phyloP scores from a whole-genome alignment of 208 protist species.

The Trypanosoma mega region DNA sequence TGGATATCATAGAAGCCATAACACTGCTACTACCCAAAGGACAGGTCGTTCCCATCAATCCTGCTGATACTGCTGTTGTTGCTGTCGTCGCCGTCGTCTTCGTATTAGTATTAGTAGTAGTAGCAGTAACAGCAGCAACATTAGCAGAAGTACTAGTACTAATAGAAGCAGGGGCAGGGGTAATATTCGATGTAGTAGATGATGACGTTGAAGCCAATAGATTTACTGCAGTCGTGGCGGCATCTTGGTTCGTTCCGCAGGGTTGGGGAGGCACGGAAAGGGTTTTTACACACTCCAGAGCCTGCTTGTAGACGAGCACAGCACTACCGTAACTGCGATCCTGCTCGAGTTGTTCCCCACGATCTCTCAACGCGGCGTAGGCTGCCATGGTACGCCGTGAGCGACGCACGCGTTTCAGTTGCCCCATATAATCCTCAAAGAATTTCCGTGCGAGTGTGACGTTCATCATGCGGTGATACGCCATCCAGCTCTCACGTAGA shows the following conservation, averaged over 20 bases:
- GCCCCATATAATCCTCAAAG: conserved; percentile 66
- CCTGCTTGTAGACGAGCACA: conserved; percentile 47
- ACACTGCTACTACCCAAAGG: too few relatives aligned
- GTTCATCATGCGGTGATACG: conserved; percentile 62
- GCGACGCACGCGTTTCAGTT: conserved; percentile 40
- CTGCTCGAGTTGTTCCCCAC: conserved; percentile 74
- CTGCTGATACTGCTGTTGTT: conserved; percentile 1
- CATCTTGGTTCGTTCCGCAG: too few relatives aligned
- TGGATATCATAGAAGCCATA: too few relatives aligned
- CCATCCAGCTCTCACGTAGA: conserved; percentile 60
- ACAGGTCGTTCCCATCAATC: neutral
- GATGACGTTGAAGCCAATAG: too few relatives aligned
- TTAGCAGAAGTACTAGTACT: conserved; percentile 15
- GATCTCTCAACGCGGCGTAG: conserved; percentile 72
- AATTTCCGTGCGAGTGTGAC: conserved; percentile 43
- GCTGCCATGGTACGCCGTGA: conserved; percentile 40
- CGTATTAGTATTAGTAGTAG: neutral
- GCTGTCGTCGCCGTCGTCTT: neutral
- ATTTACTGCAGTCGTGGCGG: too few relatives aligned
- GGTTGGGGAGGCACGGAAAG: too few relatives aligned
- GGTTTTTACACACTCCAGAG: conserved; percentile 54
- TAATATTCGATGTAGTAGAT: too few relatives aligned
- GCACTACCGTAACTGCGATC: conserved; percentile 45
- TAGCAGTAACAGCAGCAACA: conserved; percentile 8
- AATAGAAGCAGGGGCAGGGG: conserved; percentile 22